phyloP scores from a whole-genome alignment of 1,284 basidiomycete genomes.

The Amylostereum areolatum region DNA sequence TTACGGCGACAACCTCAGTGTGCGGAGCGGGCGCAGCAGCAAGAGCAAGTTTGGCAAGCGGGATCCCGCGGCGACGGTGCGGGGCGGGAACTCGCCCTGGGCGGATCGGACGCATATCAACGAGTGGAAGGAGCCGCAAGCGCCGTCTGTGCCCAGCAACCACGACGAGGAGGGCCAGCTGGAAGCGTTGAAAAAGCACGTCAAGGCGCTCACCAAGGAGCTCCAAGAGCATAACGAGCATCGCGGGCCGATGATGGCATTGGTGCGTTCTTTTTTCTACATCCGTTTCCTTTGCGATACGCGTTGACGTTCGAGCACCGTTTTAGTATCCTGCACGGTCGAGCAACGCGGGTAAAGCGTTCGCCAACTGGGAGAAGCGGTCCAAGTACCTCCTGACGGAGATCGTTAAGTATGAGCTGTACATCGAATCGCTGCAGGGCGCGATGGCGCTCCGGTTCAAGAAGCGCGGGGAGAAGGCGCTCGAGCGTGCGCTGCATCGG shows the following conservation, averaged over 20 bases:
- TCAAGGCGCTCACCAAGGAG: slow-evolving; percentile 71
- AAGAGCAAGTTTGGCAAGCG: slow-evolving; percentile 64
- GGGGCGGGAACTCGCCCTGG: slow-evolving; percentile 61
- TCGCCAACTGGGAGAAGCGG: slow-evolving; percentile 90
- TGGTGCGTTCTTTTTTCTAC: slow-evolving; percentile 47
- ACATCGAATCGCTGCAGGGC: slow-evolving; percentile 80
- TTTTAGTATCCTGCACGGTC: slow-evolving; percentile 76
- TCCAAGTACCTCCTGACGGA: slow-evolving; percentile 86
- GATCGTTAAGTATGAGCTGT: slow-evolving; percentile 94
- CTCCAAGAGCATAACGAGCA: slow-evolving; percentile 81
- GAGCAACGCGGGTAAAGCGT: slow-evolving; percentile 71
- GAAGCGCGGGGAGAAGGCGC: slow-evolving; percentile 80
- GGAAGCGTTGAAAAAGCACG: slow-evolving; percentile 80
- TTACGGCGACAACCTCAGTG: slow-evolving; percentile 55
- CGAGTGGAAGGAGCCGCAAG: slow-evolving; percentile 90
- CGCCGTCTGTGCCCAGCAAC: slow-evolving; percentile 77
- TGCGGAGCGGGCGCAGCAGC: slow-evolving; percentile 62
- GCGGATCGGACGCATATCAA: slow-evolving; percentile 78
- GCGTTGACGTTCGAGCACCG: neutral
- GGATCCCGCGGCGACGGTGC: slow-evolving; percentile 57
- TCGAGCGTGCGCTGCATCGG: slow-evolving; percentile 64
- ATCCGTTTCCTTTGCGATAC: slow-evolving; percentile 6
- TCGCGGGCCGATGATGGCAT: slow-evolving; percentile 74
- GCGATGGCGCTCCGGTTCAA: slow-evolving; percentile 80
- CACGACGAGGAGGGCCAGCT: slow-evolving; percentile 90